Base-by-base conservation (phyloP, 164 flowering plant species). In the Vitis amurensis region DNA sequence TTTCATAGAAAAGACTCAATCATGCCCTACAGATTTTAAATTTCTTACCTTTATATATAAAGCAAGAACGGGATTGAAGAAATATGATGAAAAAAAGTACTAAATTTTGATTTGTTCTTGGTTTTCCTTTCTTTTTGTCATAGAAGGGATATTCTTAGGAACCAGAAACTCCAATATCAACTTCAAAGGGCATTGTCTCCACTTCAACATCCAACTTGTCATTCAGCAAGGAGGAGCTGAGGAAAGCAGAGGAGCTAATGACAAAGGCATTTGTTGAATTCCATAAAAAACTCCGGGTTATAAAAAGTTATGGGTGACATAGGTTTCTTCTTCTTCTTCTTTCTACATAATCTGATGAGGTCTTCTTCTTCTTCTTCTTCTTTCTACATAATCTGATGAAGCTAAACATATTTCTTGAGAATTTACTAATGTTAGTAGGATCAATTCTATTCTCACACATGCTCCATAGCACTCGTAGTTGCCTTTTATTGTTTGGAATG, bases 281-380 rank as follows among this genome's bases (percentile, higher is more conserved):
- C 71, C 74, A 92, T 72, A 78, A 80, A 14, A 85, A 83, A 74
- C 93, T 92, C 69, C 71, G 84, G 8, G 81, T 84, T 63, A 77
- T 92, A 5, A 92, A 86, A 75, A 84, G 89, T 74, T 92, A 81
- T 71, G 67, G 89, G 97, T 90, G 83, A 60, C 15, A 51, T 14
- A 37, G 11, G 3, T 9, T 12, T 48, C 17, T 23, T 23, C 27
- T 23, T 37, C 47, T 23, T 58, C 9, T 16, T 16, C 11, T 53
- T 3, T 1, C 11, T 50, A 27, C n/a, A 9, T 60, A 11, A 13
- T 12, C 19, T 30, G 83, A 83, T 58, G 87, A 87, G 82, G 23
- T 47, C 17, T 23, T 23, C 27, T 23, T 31, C n/a, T n/a, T n/a
- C n/a, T n/a, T n/a, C n/a, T n/a, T n/a, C 27, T 23, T 23, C 27